Base-by-base conservation (phyloP, 176 grass and related monocot genomes). In the Aegilops longissima region DNA sequence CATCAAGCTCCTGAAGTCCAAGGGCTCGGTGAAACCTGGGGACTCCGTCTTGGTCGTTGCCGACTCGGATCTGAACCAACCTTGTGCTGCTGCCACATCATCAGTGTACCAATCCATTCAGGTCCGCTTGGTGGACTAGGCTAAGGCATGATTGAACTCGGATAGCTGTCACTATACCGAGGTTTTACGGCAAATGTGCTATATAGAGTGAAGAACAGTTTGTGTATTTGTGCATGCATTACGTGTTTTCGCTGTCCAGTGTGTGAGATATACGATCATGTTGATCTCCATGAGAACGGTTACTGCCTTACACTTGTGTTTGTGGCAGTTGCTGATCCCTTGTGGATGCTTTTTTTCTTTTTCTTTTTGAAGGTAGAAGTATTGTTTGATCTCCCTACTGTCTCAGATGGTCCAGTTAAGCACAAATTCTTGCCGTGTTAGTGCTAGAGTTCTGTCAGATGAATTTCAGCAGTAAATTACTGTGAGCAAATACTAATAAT, bases 41-140 rank as follows among this genome's bases (percentile, higher is more conserved):
- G 93, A 95, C 70, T 59, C 84, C 7, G 77, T 95, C 56, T 82
- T 95, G 83, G 64, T 89, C 2, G 86, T 93, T 0, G 92, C 86
- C 12, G 91, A 93, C 27, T 91, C 88, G 21, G 90, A 92, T 86
- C 87, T 95, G 9, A 85, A 87, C 63, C 44, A 80, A 8, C 85
- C 81, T 33, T 87, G 86, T 58, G 62, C 73, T 58, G 62, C 73
- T 64, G 51, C 51, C 51, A 54, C 51, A 54, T 68, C 83, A 6
- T 85, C 90, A 6, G 78, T 83, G 38, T 88, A 77, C 76, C 90
- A 92, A 73, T 90, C 90, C 49, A 90, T 95, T 84, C 93, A 92
- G 62, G 86, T 95, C 47, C 88, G 93, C 29, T 36, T 82, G 66
- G 76, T 95, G 56, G 78, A 83, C 16, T 92, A 90, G 82, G 27